Base-by-base conservation (phyloP, 2,329 filamentous ascomycete species). In the Phialophora verrucosa region DNA sequence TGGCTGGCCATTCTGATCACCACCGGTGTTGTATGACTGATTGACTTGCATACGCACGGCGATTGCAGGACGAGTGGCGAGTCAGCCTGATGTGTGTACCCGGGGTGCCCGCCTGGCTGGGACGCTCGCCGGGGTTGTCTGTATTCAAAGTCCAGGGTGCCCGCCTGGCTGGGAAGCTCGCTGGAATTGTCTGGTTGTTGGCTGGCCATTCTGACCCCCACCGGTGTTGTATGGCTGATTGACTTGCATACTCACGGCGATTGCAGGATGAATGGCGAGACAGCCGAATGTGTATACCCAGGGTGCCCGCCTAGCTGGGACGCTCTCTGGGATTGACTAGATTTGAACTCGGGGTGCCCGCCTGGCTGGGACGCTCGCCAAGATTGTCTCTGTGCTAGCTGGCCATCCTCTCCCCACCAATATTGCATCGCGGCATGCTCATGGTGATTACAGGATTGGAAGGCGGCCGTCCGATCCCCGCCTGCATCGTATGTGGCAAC, bases 351-450 rank as follows among this genome's bases (percentile, higher is more conserved):
- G 17, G 38, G 38, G 38, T n/a, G 38, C 38, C 38, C 38, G 38
- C 38, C 38, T 44, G 38, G 38, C 38, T 44, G 38, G 38, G 38
- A 44, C 17, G 38, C 38, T 44, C 38, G 38, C 38, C 38, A 17
- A 44, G 38, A 44, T 44, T 44, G 38, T 44, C 17, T 44, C 38
- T 20, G 38, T 44, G 38, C 38, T 44, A 7, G 38, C 38, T 44
- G 38, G 38, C 38, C 38, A n/a, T n/a, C 38, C 38, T 17, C 38
- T 44, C 38, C 38, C 38, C 38, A 44, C 38, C 38, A n/a, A n/a
- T 44, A 44, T 44, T 44, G 38, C 38, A 44, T n/a, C 38, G 38
- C 20, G 38, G 38, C 38, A 44, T 44, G 38, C 38, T 44, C 38
- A 44, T 44, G 38, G 38, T 44, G 38, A 44, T 44, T 44, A 7